phyloP scores from a whole-genome alignment of 176 grass and related monocot species.

The Alopecurus myosuroides region DNA sequence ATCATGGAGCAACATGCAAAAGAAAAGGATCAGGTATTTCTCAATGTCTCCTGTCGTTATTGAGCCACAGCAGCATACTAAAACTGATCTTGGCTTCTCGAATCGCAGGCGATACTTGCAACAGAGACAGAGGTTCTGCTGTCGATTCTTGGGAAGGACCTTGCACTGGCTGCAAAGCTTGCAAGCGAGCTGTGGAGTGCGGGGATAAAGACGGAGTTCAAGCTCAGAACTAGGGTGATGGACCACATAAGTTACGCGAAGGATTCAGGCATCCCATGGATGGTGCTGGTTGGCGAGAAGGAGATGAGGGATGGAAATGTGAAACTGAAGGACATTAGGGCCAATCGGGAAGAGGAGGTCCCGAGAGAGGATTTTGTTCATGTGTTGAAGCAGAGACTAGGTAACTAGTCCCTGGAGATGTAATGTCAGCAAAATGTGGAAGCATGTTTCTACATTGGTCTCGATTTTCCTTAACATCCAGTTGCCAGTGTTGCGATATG shows the following conservation, averaged over 20 bases:
- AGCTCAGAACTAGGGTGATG: conserved; percentile 49
- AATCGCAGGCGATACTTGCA: conserved; percentile 39
- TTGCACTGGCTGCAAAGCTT: conserved; percentile 49
- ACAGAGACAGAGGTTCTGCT: conserved; percentile 77
- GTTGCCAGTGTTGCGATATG: background rate
- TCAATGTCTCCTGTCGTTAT: background rate
- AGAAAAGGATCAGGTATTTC: conserved; percentile 63
- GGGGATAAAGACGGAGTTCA: conserved; percentile 75
- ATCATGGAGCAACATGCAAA: conserved; percentile 84
- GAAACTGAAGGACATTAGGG: conserved; percentile 69
- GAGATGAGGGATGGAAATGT: conserved; percentile 41
- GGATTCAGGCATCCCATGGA: conserved; percentile 56
- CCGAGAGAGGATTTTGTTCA: conserved; percentile 41
- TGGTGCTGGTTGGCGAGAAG: conserved; percentile 53
- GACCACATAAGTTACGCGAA: conserved; percentile 56
- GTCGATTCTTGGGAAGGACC: conserved; percentile 65
- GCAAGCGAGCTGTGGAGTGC: conserved; percentile 64
- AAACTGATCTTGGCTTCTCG: background rate
- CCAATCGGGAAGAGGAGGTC: conserved; percentile 52
- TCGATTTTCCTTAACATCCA: background rate
- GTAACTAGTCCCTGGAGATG: background rate
- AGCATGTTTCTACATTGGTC: background rate
- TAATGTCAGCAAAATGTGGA: background rate
- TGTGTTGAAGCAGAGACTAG: conserved; percentile 40
- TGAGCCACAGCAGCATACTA: background rate